phyloP scores from a whole-genome alignment of 2,329 filamentous ascomycete genomes.

The Leptographium procerum region DNA sequence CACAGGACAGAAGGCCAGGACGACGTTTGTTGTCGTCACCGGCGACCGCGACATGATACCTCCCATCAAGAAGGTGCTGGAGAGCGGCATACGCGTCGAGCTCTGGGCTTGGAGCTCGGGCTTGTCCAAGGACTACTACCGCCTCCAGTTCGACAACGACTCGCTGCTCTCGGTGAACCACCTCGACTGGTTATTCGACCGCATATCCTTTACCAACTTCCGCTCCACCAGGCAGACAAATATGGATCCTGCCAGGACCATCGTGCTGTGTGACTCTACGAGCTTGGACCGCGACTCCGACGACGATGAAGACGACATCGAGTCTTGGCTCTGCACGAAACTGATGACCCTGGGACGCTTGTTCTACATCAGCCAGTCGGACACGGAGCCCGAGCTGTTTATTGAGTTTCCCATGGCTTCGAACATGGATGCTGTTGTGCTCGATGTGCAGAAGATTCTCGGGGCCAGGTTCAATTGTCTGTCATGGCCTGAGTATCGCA shows the following conservation, averaged over 20 bases:
- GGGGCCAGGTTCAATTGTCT: neutral
- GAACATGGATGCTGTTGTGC: neutral
- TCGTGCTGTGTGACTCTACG: neutral
- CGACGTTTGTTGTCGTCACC: conserved; percentile 15
- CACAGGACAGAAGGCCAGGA: conserved; percentile 1
- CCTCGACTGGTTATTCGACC: conserved; percentile 7
- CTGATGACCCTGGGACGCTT: neutral
- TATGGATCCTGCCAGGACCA: neutral
- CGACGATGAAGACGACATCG: neutral
- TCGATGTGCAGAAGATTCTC: neutral
- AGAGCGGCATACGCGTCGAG: conserved; percentile 14
- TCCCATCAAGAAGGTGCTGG: conserved; percentile 11
- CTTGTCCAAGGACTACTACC: conserved; percentile 13
- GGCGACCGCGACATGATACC: conserved; percentile 18
- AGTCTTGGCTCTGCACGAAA: neutral
- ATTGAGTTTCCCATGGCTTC: neutral
- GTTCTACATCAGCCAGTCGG: neutral
- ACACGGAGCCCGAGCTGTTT: neutral
- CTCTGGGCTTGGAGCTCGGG: conserved; percentile 17
- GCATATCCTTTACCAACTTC: conserved; percentile 10
- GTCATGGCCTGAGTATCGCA: neutral
- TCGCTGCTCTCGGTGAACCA: conserved; percentile 5
- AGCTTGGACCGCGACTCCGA: too few relatives aligned
- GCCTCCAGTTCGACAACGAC: neutral
- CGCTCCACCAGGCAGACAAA: conserved; percentile 5